Base-by-base conservation (phyloP, 257 asterid genomes). In the Ilex aquifolium region DNA sequence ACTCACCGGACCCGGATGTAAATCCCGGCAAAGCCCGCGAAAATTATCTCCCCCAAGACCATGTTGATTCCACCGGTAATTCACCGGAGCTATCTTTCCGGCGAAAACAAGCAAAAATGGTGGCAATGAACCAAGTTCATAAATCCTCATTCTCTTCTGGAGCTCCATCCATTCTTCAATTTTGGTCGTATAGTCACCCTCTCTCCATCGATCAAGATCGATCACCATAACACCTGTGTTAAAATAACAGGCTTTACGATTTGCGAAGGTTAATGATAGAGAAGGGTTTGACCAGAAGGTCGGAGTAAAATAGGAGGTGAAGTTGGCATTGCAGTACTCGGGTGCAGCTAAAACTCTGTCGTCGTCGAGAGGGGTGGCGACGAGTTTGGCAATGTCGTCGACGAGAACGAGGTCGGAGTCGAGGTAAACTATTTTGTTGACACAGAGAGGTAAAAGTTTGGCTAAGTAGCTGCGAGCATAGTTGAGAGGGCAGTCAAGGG, bases 161-260 rank as follows among this genome's bases (percentile, higher is more conserved):
- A 91, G 14, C 69, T 91, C 95, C 98, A 91, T 91, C 95, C 95
- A 91, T 40, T 91, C 96, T 32, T 91, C 98, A 21, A 91, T 91
- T 50, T 82, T 88, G 1, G 65, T 66, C 0, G 95, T 91, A 82
- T 86, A 91, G 1, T 75, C 95, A 1, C 96, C 95, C 0, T 57
- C 49, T 21, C 98, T 71, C 98, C 98, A 91, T 36, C 87, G 76
- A 12, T 69, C 76, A 2, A 91, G 95, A 50, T 86, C 98, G 27
- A 91, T 88, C 30, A 91, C 95, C 98, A 91, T 91, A 0, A 91
- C 98, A 0, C 98, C 98, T 1, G 98, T 91, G 88, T 91, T 91
- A 73, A 91, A 91, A 54, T 91, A 91, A 77, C 98, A 91, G 0
- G 98, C 82, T 11, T 64, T 72, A 1, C 95, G 79, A 57, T 81